These are phyloP conservation scores for Lentinula aciculospora DNA, from an alignment of 768 basidiomycete species.

Conservation along the genomic window DNA sequence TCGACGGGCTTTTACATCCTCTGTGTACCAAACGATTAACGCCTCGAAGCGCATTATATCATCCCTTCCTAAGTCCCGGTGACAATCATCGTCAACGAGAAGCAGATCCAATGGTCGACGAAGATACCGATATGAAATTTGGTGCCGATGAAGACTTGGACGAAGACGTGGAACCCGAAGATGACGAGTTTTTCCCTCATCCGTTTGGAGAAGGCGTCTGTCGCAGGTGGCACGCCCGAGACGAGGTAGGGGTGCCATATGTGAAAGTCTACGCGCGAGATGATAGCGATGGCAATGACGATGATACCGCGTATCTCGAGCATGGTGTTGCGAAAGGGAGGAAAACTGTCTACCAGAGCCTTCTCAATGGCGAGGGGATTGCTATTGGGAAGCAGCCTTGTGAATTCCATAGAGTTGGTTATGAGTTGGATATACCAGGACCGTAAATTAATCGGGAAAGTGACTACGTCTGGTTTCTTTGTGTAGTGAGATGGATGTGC, in stretches of 20 bases:
- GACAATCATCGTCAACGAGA: neutral
- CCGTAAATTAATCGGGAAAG: neutral
- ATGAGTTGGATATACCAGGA: conserved; percentile 9
- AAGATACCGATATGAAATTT: neutral
- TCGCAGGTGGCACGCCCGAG: conserved; percentile 50
- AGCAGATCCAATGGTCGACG: neutral
- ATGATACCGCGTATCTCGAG: conserved; percentile 20
- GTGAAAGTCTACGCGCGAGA: conserved; percentile 35
- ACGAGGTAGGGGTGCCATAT: conserved; percentile 50
- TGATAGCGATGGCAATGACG: conserved; percentile 5
- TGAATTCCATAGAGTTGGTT: conserved; percentile 48
- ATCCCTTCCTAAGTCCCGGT: conserved; percentile 60
- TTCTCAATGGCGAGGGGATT: conserved; percentile 44
- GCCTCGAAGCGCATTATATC: conserved; percentile 69
- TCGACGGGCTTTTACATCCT: conserved; percentile 67
- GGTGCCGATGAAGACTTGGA: conserved; percentile 7
- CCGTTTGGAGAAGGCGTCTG: conserved; percentile 66
- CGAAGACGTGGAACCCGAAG: conserved; percentile 27
- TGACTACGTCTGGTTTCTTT: neutral
- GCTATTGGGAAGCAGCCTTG: conserved; percentile 57
- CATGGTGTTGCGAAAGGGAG: conserved; percentile 10
- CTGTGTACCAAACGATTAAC: conserved; percentile 76
- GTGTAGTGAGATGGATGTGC: neutral
- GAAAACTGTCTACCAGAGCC: conserved; percentile 19
- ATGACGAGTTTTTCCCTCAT: conserved; percentile 69